Conservation (phyloP, 768 basidiomycete species). For the Exsudoporus frostii region DNA sequence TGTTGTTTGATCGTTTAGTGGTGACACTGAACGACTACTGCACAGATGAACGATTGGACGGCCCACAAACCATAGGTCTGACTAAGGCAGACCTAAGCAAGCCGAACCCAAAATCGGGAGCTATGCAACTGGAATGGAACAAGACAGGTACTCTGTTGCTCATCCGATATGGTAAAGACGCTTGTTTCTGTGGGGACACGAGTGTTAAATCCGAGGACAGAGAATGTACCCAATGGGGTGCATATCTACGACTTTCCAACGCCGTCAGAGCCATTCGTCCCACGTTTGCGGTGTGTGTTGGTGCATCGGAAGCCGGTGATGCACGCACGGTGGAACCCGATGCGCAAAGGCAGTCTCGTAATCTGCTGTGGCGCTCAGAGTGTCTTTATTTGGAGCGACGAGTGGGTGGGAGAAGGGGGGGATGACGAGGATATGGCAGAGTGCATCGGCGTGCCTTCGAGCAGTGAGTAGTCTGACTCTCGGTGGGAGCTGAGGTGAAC, state of each 20-base stretch:
- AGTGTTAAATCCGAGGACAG: conserved; percentile 33
- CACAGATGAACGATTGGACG: conserved; percentile 62
- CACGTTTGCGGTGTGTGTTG: conserved; percentile 63
- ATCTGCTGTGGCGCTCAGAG: conserved; percentile 66
- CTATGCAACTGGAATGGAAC: conserved; percentile 79
- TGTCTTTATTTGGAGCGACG: conserved; percentile 79
- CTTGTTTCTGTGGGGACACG: background rate
- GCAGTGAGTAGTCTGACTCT: conserved; percentile 43
- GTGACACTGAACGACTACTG: background rate
- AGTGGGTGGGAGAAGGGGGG: conserved; percentile 62
- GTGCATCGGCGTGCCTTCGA: conserved; percentile 85
- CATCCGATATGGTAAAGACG: conserved; percentile 61
- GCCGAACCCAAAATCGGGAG: conserved; percentile 63
- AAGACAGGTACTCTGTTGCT: conserved; percentile 69
- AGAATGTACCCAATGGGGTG: conserved; percentile 58
- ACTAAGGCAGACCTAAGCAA: conserved; percentile 57
- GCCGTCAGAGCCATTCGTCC: conserved; percentile 52
- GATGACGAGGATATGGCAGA: conserved; percentile 80
- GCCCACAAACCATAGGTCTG: conserved; percentile 51
- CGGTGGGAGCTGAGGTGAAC: background rate
- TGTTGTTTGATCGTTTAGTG: background rate
- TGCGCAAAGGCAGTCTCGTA: conserved; percentile 67
- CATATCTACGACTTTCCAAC: conserved; percentile 74
- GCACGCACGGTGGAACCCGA: conserved; percentile 79
- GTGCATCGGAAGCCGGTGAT: conserved; percentile 61